Base-by-base conservation (phyloP, 2,329 filamentous ascomycete species). In the Penicillium sp. region DNA sequence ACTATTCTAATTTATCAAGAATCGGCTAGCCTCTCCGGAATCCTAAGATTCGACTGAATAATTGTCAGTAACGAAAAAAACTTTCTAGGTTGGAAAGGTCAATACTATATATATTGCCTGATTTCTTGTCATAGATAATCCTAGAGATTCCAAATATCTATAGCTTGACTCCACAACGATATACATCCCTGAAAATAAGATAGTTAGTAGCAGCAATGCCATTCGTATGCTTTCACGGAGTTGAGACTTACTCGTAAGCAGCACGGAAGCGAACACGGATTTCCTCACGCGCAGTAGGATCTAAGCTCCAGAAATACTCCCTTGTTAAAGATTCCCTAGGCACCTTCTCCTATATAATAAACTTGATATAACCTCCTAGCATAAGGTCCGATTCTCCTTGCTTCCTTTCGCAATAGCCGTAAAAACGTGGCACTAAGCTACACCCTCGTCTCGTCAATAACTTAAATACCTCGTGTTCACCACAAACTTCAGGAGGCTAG, bases 291-390 rank as follows among this genome's bases (percentile, higher is more conserved):
- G 11, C 32, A 12, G 36, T 32, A 4, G 29, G 29, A 51, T 53
- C 53, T 26, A 55, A 51, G 43, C 46, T 33, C 51, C 51, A 57
- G 48, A 56, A 54, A 28, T 49, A 50, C 45, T 54, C 51, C 44
- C 43, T 13, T 39, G 49, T 49, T 12, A 54, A 39, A 41, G 53
- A 39, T 39, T 50, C 44, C 45, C 47, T 44, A 9, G 51, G 47
- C 32, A 52, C 53, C 43, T 53, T 51, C 48, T 57, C 50, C 52
- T 49, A 55, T 24, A 57, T 48, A 28, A 57, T 29, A 43, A 53
- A 57, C 49, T 26, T 48, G 13, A 57, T 28, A 32, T 55, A 53
- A 45, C 48, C 54, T 25, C 46, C 45, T 46, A 52, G 52, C 54
- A 57, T 24, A 29, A 53, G 50, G 25, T 49, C 48, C 37, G 50